These are phyloP conservation scores for Aspergillus funiculosus DNA, from an alignment of 495 filamentous ascomycete genomes.

Conservation along the genomic window DNA sequence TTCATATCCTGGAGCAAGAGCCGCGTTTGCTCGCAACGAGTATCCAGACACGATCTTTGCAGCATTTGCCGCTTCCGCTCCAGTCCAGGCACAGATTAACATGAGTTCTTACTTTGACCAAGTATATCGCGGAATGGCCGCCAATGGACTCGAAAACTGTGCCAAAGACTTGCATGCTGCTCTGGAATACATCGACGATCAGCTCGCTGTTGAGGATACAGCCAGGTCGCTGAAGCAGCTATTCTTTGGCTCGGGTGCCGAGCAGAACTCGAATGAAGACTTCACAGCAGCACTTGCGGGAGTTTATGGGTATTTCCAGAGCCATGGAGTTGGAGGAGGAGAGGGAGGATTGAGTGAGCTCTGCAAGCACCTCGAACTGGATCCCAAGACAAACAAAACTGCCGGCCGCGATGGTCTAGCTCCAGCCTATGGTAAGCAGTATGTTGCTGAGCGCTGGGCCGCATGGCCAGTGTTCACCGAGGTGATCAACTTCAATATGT, in stretches of 20 bases:
- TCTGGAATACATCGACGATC: slow-evolving; percentile 46
- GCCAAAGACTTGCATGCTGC: slow-evolving; percentile 49
- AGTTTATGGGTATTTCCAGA: slow-evolving; percentile 43
- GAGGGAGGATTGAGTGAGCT: slow-evolving; percentile 34
- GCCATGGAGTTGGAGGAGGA: slow-evolving; percentile 43
- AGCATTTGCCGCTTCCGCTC: slow-evolving; percentile 51
- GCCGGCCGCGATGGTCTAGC: slow-evolving; percentile 39
- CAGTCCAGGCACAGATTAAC: slow-evolving; percentile 48
- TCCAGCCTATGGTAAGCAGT: slow-evolving; percentile 32
- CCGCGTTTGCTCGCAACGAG: slow-evolving; percentile 48
- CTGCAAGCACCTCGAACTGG: slow-evolving; percentile 44
- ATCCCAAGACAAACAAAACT: slow-evolving; percentile 19
- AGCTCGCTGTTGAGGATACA: slow-evolving; percentile 30
- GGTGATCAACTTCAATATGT: slow-evolving; percentile 38
- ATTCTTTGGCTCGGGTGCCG: slow-evolving; percentile 46
- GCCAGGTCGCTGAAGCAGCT: slow-evolving; percentile 42
- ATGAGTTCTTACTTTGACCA: slow-evolving; percentile 56
- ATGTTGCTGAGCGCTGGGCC: slow-evolving; percentile 42
- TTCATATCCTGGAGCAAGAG: slow-evolving; percentile 53
- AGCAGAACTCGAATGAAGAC: slow-evolving; percentile 44
- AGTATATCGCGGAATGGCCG: slow-evolving; percentile 47
- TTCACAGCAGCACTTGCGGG: slow-evolving; percentile 41
- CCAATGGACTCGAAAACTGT: slow-evolving; percentile 48
- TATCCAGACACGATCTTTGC: slow-evolving; percentile 56
- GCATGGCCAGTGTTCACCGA: slow-evolving; percentile 37